A percentile compares a stretch with the other conserved stretches of the same genome.
Evolutionary conservation across 129 eudicot species (phyloP).

Genomic region (Flaveria brownii): DNA sequence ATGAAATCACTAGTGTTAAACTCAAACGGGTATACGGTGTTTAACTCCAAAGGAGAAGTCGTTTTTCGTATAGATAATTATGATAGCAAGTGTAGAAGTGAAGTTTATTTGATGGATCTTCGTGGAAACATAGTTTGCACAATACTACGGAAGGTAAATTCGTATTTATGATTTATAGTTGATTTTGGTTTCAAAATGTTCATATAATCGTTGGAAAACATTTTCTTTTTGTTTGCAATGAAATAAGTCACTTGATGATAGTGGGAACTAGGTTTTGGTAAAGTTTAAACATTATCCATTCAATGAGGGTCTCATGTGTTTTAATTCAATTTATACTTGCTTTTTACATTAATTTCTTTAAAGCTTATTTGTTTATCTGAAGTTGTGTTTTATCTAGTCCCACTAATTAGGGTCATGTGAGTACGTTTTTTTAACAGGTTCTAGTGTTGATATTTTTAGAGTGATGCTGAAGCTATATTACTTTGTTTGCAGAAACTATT

Average conservation of each 20-base stretch:
- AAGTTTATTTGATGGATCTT: constrained; percentile 78
- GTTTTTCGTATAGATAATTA: constrained; percentile 77
- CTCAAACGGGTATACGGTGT: constrained; percentile 66
- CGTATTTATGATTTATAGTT: background rate
- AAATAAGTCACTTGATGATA: too few relatives aligned
- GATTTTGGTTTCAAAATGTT: background rate
- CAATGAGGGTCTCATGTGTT: too few relatives aligned
- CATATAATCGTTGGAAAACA: background rate
- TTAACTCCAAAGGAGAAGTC: constrained; percentile 49
- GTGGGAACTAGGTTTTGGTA: too few relatives aligned
- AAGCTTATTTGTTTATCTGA: too few relatives aligned
- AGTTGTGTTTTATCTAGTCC: too few relatives aligned
- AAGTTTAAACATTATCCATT: too few relatives aligned
- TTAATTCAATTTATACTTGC: too few relatives aligned
- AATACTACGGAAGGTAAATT: constrained; percentile 48
- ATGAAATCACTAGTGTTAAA: constrained; percentile 79
- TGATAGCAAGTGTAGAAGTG: constrained; percentile 43
- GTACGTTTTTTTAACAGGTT: too few relatives aligned
- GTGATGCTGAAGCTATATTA: background rate
- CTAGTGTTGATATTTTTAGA: background rate
- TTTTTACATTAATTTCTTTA: too few relatives aligned
- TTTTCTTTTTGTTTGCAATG: background rate
- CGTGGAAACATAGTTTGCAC: constrained; percentile 60
- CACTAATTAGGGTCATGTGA: too few relatives aligned
- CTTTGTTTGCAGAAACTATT: constrained; percentile 43